These are phyloP conservation scores for Pseudopithomyces chartarum DNA, from an alignment of 2,329 filamentous ascomycete species.

Conservation along the genomic window DNA sequence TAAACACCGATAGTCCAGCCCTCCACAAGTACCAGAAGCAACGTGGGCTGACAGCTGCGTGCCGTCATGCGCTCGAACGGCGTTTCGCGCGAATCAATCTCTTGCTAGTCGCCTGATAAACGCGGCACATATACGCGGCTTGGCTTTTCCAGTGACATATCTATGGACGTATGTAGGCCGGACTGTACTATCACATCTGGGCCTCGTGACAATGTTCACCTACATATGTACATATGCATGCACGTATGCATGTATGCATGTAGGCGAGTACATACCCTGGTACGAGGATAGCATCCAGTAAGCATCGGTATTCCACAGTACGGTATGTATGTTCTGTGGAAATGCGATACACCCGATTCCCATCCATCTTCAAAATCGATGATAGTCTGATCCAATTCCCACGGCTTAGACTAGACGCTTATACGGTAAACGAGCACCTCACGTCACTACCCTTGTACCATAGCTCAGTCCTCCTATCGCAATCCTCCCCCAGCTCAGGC, in stretches of 20 bases:
- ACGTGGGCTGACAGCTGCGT: too few species aligned
- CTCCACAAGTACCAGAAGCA: too few species aligned
- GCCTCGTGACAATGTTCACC: constrained; percentile 1
- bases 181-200: background rate
- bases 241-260: background rate
- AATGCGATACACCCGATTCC: background rate
- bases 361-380: too few species aligned
- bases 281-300: background rate
- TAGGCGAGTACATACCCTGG: background rate
- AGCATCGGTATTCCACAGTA: background rate
- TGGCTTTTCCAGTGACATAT: background rate
- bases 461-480: background rate
- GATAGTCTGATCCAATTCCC: too few species aligned
- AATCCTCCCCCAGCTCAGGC: background rate
- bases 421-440: background rate
- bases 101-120: background rate
- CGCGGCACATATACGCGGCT: background rate
- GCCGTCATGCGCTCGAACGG: background rate
- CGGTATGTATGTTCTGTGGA: background rate
- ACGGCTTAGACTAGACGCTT: too few species aligned
- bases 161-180: background rate
- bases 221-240: background rate
- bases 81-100: constrained; percentile 1
- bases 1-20: too few species aligned
- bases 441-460: too few species aligned